These are phyloP conservation scores for Clitoria ternatea DNA, from an alignment of 306 rosid species.

Conservation along the genomic window DNA sequence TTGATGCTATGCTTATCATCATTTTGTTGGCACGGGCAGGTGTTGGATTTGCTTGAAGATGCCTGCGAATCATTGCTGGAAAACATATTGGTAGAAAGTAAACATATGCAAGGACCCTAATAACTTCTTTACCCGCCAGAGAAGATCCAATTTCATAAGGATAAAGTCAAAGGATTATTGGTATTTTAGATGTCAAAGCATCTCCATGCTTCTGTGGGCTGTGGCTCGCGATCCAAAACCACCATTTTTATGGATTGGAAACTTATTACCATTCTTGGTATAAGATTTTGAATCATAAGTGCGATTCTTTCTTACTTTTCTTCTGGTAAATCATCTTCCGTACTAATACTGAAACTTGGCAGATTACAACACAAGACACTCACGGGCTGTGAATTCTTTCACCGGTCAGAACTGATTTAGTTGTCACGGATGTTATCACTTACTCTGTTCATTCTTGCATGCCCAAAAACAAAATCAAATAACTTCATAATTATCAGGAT, in stretches of 20 bases:
- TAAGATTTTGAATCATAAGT: background rate
- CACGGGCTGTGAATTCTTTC: background rate
- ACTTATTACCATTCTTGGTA: background rate
- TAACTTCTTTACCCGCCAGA: background rate
- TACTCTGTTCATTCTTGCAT: too few species aligned
- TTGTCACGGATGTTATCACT: too few species aligned
- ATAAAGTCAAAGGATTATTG: background rate
- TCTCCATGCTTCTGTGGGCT: background rate
- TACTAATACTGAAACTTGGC: background rate
- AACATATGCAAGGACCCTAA: conserved; percentile 41
- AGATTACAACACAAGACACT: background rate
- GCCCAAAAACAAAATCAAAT: too few species aligned
- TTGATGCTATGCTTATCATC: conserved; percentile 10
- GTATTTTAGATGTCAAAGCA: background rate
- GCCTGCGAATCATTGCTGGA: conserved; percentile 81
- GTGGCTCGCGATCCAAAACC: background rate
- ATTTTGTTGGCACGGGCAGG: conserved; percentile 44
- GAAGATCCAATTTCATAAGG: conserved; percentile 11
- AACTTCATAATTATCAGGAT: too few species aligned
- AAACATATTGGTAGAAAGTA: conserved; percentile 65
- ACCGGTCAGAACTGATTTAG: background rate
- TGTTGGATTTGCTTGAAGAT: conserved; percentile 92
- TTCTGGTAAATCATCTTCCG: background rate
- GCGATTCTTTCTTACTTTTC: background rate
- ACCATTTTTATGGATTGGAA: background rate